A percentile compares a stretch with the other conserved stretches of the same genome.
Evolutionary conservation across 1,284 basidiomycete species (phyloP).

Genomic region (Meira miltonrushii): DNA sequence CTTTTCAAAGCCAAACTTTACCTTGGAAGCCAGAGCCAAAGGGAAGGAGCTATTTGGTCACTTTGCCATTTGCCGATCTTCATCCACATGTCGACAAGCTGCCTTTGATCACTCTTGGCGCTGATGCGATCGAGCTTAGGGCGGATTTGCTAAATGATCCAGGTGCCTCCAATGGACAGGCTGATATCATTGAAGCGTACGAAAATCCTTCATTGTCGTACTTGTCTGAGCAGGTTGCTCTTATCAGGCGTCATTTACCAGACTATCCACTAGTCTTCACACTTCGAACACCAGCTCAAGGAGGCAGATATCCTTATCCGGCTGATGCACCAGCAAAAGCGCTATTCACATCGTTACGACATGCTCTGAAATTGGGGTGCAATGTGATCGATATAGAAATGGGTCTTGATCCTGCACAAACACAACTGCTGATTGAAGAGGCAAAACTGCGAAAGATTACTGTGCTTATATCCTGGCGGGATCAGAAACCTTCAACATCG

Average conservation of each 20-base stretch:
- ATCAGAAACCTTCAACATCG: conserved; percentile 61
- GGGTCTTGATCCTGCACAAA: conserved; percentile 64
- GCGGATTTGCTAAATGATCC: conserved; percentile 68
- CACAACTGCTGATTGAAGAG: conserved; percentile 62
- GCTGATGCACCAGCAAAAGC: conserved; percentile 59
- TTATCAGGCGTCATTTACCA: conserved; percentile 62
- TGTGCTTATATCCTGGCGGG: conserved; percentile 89
- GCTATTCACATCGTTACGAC: conserved; percentile 70
- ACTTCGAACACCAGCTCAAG: conserved; percentile 79
- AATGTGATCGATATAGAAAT: conserved; percentile 88
- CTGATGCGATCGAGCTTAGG: conserved; percentile 85
- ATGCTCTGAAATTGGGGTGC: conserved; percentile 75
- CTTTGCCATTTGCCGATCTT: conserved; percentile 84
- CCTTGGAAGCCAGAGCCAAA: not conserved
- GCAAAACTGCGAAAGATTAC: conserved; percentile 67
- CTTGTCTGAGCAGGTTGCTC: conserved; percentile 8
- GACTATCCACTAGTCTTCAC: conserved; percentile 86
- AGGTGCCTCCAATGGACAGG: not conserved
- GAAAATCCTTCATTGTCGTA: conserved; percentile 7
- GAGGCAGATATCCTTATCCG: conserved; percentile 81
- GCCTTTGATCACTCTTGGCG: conserved; percentile 70
- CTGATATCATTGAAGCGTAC: conserved; percentile 7
- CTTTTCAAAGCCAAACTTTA: not conserved
- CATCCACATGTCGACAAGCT: conserved; percentile 67
- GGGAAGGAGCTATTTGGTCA: conserved; percentile 68